Evolutionary conservation across 2,329 filamentous ascomycete species (phyloP), one percentile per base, ranked within the genome.

Genomic region (Calonectria honghensis): DNA sequence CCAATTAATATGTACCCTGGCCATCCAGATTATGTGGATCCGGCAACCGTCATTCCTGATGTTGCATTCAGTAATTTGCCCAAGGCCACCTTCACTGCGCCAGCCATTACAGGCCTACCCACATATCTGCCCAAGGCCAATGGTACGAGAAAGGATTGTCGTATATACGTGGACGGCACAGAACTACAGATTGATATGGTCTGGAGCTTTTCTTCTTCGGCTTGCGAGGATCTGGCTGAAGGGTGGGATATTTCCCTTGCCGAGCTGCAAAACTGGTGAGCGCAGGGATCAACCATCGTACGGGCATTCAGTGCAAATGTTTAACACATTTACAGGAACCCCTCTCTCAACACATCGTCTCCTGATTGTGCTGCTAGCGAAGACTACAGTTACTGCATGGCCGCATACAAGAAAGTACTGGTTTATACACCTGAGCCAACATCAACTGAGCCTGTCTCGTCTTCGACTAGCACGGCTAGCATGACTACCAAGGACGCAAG

Each of bases 251-350:
- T 54, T 54, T 54, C 51, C 7, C 1, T 54, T 32, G 51, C 4
- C 3, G 51, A 54, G 51, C 51, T 54, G 27, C 51, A 54, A 54
- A 54, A 54, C 18, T 54, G 27, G 51, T 54, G 11, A 54, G 27
- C 32, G 13, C 27, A 2, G 16, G 7, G 2, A 20, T 32, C 14
- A 54, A 32, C 11, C 14, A 54, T 54, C 51, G 4, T 1, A 54
- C 18, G 13, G 27, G 16, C 13, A 31, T 29, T 16, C 6, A 10
- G 24, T 13, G 2, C 50, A 20, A 7, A 32, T 4, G 13, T 6
- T 27, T 54, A 3, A 54, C 51, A 54, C 3, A 6, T 54, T 4
- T 54, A 27, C 9, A 54, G 51, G 51, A 54, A 54, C 9, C 51
- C 51, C 6, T 54, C 51, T 54, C 51, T 54, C 13, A 10, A 54